Percentiles rank a stretch among this genome's conserved stretches.
Evolutionary conservation across 1,284 basidiomycete species (phyloP).

Genomic region (Puccinia horiana): DNA sequence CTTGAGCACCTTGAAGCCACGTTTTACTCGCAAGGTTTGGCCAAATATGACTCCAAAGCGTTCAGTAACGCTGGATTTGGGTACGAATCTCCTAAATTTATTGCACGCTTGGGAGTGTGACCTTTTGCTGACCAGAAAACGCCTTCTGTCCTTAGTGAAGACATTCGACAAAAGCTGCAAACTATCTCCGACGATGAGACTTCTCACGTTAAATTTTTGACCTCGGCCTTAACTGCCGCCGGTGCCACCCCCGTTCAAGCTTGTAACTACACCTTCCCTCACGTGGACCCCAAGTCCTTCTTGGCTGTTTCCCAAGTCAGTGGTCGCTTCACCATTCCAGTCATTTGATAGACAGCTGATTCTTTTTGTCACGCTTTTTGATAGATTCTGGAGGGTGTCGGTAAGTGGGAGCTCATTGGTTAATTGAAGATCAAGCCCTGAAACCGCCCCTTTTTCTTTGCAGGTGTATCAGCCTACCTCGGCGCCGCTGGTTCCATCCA

Average conservation of each 20-base stretch:
- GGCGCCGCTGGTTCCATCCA: constrained; percentile 52
- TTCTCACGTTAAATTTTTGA: constrained; percentile 63
- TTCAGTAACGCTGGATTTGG: constrained; percentile 65
- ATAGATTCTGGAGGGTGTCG: constrained; percentile 53
- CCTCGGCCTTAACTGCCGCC: constrained; percentile 61
- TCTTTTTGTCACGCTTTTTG: constrained; percentile 31
- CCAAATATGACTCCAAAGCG: constrained; percentile 58
- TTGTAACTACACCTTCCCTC: constrained; percentile 64
- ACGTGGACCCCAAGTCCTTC: constrained; percentile 64
- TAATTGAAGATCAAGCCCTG: background rate
- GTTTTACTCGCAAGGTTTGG: constrained; percentile 62
- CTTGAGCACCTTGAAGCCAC: constrained; percentile 71
- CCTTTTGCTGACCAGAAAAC: background rate
- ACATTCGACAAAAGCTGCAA: constrained; percentile 34
- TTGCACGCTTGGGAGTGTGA: background rate
- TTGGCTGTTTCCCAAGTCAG: constrained; percentile 64
- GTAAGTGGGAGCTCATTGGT: background rate
- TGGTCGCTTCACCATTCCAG: background rate
- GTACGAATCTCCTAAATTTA: background rate
- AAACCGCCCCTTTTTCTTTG: background rate
- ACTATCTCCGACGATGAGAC: constrained; percentile 68
- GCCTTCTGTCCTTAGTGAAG: background rate
- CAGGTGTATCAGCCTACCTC: constrained; percentile 55
- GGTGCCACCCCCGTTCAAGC: constrained; percentile 64
- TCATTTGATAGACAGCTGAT: no score